Conservation (phyloP, 148 eudicot genomes). For the Chenopodium suecicum region DNA sequence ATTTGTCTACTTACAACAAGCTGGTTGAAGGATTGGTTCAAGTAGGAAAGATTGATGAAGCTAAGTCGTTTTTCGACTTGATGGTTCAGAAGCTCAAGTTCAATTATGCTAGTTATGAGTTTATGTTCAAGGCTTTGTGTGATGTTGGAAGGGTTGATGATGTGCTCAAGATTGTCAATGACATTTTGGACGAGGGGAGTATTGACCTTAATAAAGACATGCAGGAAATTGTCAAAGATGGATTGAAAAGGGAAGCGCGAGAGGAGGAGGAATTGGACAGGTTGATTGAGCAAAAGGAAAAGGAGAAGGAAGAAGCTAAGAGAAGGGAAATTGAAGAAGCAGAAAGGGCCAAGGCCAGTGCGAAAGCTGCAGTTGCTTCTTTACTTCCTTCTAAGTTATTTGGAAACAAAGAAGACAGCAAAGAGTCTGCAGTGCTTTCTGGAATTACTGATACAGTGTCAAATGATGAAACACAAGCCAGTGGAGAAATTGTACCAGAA, state of each 20-base stretch:
- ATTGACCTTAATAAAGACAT: conserved; percentile 73
- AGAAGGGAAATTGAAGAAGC: conserved; percentile 74
- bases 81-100: conserved; percentile 90
- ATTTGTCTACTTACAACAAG: conserved; percentile 64
- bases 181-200: conserved; percentile 71
- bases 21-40: conserved; percentile 74
- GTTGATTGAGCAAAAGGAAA: conserved; percentile 63
- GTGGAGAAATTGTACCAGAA: conserved; percentile 15
- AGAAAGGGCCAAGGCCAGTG: conserved; percentile 70
- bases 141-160: conserved; percentile 67
- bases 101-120: conserved; percentile 74
- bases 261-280: conserved; percentile 79
- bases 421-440: conserved; percentile 24
- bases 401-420: conserved; percentile 50
- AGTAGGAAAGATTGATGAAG: conserved; percentile 78
- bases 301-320: conserved; percentile 82
- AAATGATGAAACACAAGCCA: neutral
- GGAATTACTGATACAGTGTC: conserved; percentile 19
- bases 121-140: conserved; percentile 74
- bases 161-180: conserved; percentile 59
- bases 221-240: conserved; percentile 69
- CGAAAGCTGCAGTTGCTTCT: conserved; percentile 74
- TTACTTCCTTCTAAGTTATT: conserved; percentile 70
- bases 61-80: conserved; percentile 77
- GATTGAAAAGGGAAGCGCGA: conserved; percentile 60